Evolutionary conservation across 2,329 filamentous ascomycete genomes (phyloP), one percentile per base, ranked within the genome.

Genomic region (Sporothrix euskadiensis): DNA sequence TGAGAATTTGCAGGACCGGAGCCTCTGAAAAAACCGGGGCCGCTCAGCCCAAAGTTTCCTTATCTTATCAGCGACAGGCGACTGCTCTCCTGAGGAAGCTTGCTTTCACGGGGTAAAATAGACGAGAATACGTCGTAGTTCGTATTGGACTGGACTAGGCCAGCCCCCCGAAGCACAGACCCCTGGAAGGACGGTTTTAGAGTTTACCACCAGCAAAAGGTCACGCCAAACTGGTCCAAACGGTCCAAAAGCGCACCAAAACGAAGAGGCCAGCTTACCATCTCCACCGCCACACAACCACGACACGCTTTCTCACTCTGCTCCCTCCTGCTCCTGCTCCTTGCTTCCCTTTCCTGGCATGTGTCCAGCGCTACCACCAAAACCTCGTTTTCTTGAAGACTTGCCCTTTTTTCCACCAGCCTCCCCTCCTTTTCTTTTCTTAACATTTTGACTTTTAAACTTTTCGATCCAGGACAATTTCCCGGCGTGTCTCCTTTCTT

Each of bases 261-360:
- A 52, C 44, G 69, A 76, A 77, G 70, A 77, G 76, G 76, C 76
- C 76, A 77, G 76, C 76, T 77, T 71, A 72, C 75, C 68, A 71
- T 75, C 72, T 74, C 70, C 71, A 65, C 69, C 69, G 63, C 61
- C 70, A 73, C 73, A 72, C 70, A 71, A 71, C 56, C 49, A 26
- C 61, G 70, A 72, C 71, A 69, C 68, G 72, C 71, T 16, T 41
- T 59, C 71, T 65, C 52, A 66, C 30, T 52, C n/a, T 39, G 61
- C 68, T 39, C 68, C 39, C 26, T 68, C 47, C 54, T 73, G 56
- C 63, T 61, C 35, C 63, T 49, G 54, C 52, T 41, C 52, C 26
- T 61, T 72, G 39, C 41, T 73, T 47, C 44, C 44, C 10, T 47
- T 47, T 6, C n/a, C 56, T 59, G 35, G 22, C 65, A 41, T 72